Base-by-base conservation (phyloP, 805 yeast genomes). In the Barnettozyma sp. region DNA sequence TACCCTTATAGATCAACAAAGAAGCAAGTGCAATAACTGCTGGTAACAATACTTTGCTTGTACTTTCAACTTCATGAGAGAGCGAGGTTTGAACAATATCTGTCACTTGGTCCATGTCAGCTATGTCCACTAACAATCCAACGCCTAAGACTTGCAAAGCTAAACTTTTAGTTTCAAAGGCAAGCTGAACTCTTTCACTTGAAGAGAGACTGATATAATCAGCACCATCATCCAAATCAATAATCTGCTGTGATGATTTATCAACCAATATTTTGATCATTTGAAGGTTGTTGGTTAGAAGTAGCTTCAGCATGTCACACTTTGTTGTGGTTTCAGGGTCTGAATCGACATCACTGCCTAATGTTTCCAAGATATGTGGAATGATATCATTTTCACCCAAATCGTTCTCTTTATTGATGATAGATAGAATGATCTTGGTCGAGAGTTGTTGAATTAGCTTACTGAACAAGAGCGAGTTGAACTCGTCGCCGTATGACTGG, bases 81-180 rank as follows among this genome's bases (percentile, higher is more conserved):
- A 82, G 58, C 21, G 78, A 68, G 11, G 66, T 62, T 34, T 69
- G 68, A 33, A 82, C 66, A 18, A 73, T 49, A 4, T 63, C 55
- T 22, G 65, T 58, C 22, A 76, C 67, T 5, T 59, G 56, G 0
- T 63, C 65, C n/a, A 65, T 48, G 13, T 66, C 65, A 24, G 71
- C 60, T 26, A 65, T 57, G 17, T 71, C 73, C 16, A 69, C 59
- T 20, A 66, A 56, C 36, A 68, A 61, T 8, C 82, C 79, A 33
- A 75, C 68, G 6, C 76, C 69, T 7, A 83, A 65, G n/a, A 78
- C 68, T 51, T 81, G 80, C 22, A 82, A 58, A 16, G 73, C 71
- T 35, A 60, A 54, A 17, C 74, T 59, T 52, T 79, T 78, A n/a
- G 79, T 65, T 19, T 60, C 49, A 44, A 73, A 69, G 0, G 80